phyloP scores from a whole-genome alignment of 768 basidiomycete species.

The Tricholoma matsutake region DNA sequence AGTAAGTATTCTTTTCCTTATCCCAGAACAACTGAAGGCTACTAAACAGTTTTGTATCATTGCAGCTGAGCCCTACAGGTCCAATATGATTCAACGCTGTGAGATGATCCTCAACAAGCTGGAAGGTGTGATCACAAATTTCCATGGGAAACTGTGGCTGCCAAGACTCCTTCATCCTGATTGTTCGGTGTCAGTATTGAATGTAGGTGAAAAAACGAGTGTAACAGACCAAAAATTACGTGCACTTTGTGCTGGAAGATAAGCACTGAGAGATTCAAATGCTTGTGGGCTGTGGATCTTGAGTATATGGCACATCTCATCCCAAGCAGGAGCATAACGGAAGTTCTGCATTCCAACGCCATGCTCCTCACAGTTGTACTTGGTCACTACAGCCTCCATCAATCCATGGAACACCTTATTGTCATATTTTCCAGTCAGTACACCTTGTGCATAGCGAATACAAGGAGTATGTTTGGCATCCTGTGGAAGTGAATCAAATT shows the following conservation, averaged over 20 bases:
- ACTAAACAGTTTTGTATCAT: not conserved
- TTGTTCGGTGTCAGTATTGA: not conserved
- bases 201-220: not conserved
- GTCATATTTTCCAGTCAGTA: not conserved
- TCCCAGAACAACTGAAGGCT: not conserved
- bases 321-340: not conserved
- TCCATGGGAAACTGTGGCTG: not conserved
- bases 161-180: not conserved
- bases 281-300: not conserved
- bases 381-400: not conserved
- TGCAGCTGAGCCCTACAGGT: not conserved
- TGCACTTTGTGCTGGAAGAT: not conserved
- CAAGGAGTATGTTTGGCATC: not conserved
- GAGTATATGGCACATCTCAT: not conserved
- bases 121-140: not conserved
- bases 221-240: not conserved
- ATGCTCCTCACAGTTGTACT: not conserved
- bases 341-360: conserved; percentile 1
- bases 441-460: too few relatives aligned
- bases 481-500: not conserved
- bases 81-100: not conserved
- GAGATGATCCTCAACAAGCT: not conserved
- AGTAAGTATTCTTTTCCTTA: too few relatives aligned
- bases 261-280: not conserved
- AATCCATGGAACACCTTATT: not conserved